Conservation (phyloP, 2,329 filamentous ascomycete genomes). For the Arthrobotrys sinensis region DNA sequence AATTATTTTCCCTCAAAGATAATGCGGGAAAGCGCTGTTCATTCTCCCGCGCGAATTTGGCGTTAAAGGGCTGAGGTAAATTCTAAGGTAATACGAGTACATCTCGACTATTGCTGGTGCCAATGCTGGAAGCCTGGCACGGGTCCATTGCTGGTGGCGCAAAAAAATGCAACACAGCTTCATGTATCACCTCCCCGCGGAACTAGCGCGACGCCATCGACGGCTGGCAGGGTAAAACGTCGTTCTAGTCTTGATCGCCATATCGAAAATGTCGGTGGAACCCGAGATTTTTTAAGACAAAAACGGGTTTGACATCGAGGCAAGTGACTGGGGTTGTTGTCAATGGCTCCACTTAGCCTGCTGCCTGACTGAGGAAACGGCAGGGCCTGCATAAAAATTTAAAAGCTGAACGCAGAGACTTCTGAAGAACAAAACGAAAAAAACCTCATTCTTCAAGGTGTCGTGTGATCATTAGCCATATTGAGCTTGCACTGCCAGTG, state of each 20-base stretch:
- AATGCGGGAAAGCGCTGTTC: constrained; percentile 5
- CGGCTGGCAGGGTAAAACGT: not conserved
- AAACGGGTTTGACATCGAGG: constrained; percentile 4
- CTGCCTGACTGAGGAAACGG: constrained; percentile 21
- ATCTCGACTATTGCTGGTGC: not conserved
- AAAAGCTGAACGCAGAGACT: not conserved
- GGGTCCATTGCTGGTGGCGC: not conserved
- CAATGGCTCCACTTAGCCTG: constrained; percentile 8
- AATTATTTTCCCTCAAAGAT: not conserved
- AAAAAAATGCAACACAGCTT: constrained; percentile 1
- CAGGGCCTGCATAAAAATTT: constrained; percentile 8
- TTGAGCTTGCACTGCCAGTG: not conserved
- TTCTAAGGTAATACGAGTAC: not conserved
- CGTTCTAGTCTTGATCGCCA: constrained; percentile 6
- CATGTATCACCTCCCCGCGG: constrained; percentile 10
- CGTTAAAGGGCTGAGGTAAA: not conserved
- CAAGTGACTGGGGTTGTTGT: constrained; percentile 2
- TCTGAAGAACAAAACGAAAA: not conserved
- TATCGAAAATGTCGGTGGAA: constrained; percentile 10
- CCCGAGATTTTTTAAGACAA: constrained; percentile 19
- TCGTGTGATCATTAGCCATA: constrained; percentile 23
- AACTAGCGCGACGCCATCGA: constrained; percentile 8
- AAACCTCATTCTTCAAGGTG: constrained; percentile 17
- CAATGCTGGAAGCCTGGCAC: not conserved
- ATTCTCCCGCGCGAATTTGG: not conserved